Evolutionary conservation across 305 asterid species (phyloP).

Genomic region (Vinca major): DNA sequence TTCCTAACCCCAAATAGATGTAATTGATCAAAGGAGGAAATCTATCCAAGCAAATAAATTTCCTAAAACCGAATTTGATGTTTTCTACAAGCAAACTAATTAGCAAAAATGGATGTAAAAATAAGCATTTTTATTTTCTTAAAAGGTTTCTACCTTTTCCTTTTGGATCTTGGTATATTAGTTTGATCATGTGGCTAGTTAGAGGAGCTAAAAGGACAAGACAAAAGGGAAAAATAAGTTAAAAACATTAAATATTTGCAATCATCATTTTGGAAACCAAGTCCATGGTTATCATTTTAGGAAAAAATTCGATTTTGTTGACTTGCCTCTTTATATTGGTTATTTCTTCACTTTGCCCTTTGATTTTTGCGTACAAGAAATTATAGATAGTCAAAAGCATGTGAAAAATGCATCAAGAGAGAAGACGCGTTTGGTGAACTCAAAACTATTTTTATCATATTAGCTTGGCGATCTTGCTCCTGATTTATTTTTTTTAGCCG

Average conservation of each 20-base stretch:
- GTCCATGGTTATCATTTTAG: neutral
- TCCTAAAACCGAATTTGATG: neutral
- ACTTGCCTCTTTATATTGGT: neutral
- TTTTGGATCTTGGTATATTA: neutral
- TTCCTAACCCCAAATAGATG: neutral
- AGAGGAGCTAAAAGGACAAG: neutral
- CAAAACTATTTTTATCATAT: neutral
- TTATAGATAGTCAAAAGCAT: neutral
- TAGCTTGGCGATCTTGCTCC: too few relatives aligned
- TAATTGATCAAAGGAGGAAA: neutral
- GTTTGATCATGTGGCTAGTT: neutral
- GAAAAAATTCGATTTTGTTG: neutral
- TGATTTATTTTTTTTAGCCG: too few relatives aligned
- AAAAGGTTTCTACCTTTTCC: neutral
- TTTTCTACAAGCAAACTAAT: neutral
- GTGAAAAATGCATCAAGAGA: neutral
- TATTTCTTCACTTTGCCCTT: neutral
- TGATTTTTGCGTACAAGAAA: neutral
- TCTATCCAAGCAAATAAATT: neutral
- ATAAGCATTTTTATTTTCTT: neutral
- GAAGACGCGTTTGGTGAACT: neutral
- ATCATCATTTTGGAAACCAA: constrained; percentile 5
- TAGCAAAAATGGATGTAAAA: neutral
- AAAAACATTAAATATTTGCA: constrained; percentile 3
- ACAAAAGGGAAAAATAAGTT: neutral